Evolutionary conservation across 2,329 filamentous ascomycete genomes (phyloP).

Genomic region (Xylariaceae sp.): DNA sequence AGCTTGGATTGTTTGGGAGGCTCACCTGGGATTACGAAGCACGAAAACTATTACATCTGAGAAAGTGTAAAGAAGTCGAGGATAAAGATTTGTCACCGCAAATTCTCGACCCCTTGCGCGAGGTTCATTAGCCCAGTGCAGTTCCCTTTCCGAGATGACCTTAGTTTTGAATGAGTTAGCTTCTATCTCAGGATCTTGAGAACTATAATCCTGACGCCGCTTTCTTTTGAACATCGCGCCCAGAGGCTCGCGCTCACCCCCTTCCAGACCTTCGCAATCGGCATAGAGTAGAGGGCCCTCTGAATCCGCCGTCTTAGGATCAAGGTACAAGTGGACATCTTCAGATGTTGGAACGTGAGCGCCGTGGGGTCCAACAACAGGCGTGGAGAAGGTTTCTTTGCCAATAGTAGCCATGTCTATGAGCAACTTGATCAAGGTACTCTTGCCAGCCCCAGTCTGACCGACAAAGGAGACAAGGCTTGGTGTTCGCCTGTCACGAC

Average conservation of each 20-base stretch:
- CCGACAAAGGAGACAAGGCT: slow-evolving; percentile 50
- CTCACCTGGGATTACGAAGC: slow-evolving; percentile 44
- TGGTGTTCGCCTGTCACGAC: background rate
- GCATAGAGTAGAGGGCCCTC: slow-evolving; percentile 51
- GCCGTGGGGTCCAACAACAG: slow-evolving; percentile 45
- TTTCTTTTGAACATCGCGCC: too few species aligned
- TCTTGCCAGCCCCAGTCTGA: slow-evolving; percentile 52
- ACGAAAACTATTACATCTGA: slow-evolving; percentile 51
- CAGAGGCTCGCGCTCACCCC: slow-evolving; percentile 45
- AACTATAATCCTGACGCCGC: too few species aligned
- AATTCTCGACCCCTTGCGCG: slow-evolving; percentile 40
- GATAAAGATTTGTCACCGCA: slow-evolving; percentile 47
- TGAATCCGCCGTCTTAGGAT: slow-evolving; percentile 47
- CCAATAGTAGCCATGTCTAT: slow-evolving; percentile 42
- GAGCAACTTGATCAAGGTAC: slow-evolving; percentile 52
- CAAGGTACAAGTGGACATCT: slow-evolving; percentile 56
- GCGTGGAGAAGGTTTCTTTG: slow-evolving; percentile 41
- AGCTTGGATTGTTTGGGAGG: background rate
- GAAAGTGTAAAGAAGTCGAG: slow-evolving; percentile 50
- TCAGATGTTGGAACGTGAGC: slow-evolving; percentile 50
- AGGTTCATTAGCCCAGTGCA: slow-evolving; percentile 38
- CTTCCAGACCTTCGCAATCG: slow-evolving; percentile 57
- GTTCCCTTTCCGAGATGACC: slow-evolving; percentile 14
- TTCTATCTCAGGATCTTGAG: slow-evolving; percentile 13
- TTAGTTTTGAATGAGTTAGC: slow-evolving; percentile 1